Percentiles rank a stretch among this genome's conserved stretches.
Conservation (phyloP, 768 basidiomycete genomes). For the Boletus reticulatus region DNA sequence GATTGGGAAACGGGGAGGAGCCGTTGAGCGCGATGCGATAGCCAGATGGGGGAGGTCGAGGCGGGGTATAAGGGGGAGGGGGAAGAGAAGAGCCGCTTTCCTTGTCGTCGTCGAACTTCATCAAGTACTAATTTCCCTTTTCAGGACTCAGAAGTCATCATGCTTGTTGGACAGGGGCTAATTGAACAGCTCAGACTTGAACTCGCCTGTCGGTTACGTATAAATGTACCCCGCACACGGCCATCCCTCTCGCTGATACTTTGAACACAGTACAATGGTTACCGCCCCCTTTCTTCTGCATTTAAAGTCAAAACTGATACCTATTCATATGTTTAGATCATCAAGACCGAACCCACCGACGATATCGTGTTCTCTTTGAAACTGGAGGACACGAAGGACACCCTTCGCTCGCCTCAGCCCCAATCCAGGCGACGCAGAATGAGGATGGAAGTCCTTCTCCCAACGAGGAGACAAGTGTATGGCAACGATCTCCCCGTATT, state of each 20-base stretch:
- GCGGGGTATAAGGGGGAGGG: constrained; percentile 20
- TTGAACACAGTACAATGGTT: constrained; percentile 1
- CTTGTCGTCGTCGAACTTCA: constrained; percentile 10
- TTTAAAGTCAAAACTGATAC: background rate
- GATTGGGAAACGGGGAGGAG: constrained; percentile 38
- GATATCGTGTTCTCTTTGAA: background rate
- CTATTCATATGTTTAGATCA: background rate
- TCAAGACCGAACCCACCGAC: constrained; percentile 9
- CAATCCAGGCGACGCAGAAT: background rate
- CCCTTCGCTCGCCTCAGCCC: background rate
- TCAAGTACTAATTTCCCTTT: background rate
- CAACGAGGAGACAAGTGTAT: constrained; percentile 8
- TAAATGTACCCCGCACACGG: background rate
- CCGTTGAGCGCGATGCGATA: constrained; percentile 56
- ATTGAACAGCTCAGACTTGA: background rate
- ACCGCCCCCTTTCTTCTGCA: background rate
- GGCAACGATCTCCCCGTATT: constrained; percentile 3
- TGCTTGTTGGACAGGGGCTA: no score
- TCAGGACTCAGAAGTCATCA: no score
- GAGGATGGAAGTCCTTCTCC: constrained; percentile 9
- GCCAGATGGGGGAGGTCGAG: constrained; percentile 56
- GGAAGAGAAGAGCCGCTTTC: background rate
- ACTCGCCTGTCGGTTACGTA: constrained; percentile 6
- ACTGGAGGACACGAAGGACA: background rate
- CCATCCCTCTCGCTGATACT: background rate